These are phyloP conservation scores for Pyrenopolyporus hunteri DNA, from an alignment of 495 filamentous ascomycete genomes.

Conservation along the genomic window DNA sequence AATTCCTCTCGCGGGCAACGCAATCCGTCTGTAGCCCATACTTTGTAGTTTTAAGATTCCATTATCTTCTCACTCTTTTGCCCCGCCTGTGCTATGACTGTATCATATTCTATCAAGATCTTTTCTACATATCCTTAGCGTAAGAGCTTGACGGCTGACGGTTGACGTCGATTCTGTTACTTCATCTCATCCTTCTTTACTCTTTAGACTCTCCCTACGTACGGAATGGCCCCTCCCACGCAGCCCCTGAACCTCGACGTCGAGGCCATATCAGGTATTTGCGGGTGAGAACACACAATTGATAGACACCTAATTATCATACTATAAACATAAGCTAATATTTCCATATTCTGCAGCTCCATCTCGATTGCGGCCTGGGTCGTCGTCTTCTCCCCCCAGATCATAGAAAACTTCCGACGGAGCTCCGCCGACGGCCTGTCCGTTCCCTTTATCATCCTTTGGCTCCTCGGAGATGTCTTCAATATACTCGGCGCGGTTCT, in stretches of 20 bases:
- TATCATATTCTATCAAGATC: background rate
- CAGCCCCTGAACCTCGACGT: constrained; percentile 73
- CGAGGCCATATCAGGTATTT: constrained; percentile 87
- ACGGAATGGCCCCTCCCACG: constrained; percentile 83
- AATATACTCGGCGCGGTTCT: constrained; percentile 91
- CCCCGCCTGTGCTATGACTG: too few relatives aligned
- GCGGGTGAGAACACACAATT: constrained; percentile 62
- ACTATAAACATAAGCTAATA: background rate
- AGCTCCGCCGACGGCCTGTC: constrained; percentile 87
- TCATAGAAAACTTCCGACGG: constrained; percentile 91
- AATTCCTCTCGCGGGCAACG: constrained; percentile 26
- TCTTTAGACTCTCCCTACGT: background rate
- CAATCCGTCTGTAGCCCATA: constrained; percentile 2
- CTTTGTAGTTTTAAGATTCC: background rate
- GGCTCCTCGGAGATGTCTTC: constrained; percentile 94
- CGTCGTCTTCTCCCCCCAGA: constrained; percentile 96
- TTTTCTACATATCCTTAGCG: background rate
- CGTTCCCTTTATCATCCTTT: constrained; percentile 85
- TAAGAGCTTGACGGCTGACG: background rate
- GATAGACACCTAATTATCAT: background rate
- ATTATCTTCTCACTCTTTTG: too few relatives aligned
- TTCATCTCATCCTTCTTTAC: background rate
- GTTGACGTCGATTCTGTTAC: constrained; percentile 8
- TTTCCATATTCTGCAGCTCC: constrained; percentile 59
- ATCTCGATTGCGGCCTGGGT: constrained; percentile 98